A percentile compares a stretch with the other conserved stretches of the same genome.
Conservation (phyloP, 257 asterid species). For the Parsonsia alboflavescens region DNA sequence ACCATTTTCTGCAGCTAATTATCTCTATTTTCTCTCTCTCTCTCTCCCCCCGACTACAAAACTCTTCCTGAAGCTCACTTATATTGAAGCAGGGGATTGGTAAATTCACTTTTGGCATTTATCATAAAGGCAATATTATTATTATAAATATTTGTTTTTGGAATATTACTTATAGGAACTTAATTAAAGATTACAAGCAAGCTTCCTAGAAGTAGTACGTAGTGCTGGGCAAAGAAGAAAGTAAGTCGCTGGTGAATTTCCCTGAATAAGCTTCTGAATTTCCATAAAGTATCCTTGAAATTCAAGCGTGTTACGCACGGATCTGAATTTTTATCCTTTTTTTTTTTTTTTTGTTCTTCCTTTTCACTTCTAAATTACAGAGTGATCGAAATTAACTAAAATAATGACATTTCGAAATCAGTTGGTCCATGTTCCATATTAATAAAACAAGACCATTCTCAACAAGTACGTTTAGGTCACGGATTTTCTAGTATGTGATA, state of each 20-base stretch:
- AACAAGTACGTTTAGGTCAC: no score
- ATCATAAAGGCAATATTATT: background rate
- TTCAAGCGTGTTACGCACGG: background rate
- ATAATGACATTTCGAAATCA: no score
- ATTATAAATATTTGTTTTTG: background rate
- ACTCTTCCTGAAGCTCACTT: no score
- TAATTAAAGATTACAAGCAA: background rate
- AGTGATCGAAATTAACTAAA: no score
- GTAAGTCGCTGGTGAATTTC: background rate
- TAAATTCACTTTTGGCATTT: background rate
- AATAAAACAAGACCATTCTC: no score
- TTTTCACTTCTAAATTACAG: background rate
- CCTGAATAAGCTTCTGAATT: background rate
- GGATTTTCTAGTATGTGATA: no score
- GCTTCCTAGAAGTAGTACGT: background rate
- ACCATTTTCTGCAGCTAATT: conserved; percentile 14
- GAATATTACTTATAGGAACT: background rate
- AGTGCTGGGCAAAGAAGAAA: background rate
- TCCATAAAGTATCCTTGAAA: conserved; percentile 1
- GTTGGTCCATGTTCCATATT: no score
- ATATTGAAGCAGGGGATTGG: no score
- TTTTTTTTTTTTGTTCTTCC: no score
- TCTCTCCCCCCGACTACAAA: no score
- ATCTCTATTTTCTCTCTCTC: no score
- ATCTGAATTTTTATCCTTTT: background rate